Evolutionary conservation across 805 yeast genomes (phyloP).

Genomic region (Vanderwaltozyma tropicalis): DNA sequence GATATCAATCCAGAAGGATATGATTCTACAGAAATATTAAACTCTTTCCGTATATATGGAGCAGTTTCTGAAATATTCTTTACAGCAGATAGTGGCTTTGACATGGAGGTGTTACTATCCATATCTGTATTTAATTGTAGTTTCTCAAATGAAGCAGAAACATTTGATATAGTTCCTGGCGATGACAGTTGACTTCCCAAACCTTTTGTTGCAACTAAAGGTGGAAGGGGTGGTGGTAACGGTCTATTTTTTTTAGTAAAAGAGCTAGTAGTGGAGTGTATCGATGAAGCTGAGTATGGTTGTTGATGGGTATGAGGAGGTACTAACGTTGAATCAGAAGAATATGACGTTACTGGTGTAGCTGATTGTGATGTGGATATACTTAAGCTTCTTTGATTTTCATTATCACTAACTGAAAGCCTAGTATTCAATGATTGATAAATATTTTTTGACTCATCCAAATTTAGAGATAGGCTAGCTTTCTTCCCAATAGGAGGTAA

Average conservation of each 20-base stretch:
- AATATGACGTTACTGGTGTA: neutral
- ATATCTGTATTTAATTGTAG: constrained; percentile 4
- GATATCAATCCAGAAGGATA: constrained; percentile 18
- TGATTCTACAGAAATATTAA: constrained; percentile 15
- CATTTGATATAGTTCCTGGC: neutral
- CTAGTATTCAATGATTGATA: neutral
- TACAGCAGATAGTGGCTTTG: no score
- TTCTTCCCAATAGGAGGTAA: constrained; percentile 30
- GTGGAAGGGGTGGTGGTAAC: constrained; percentile 22
- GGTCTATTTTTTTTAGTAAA: constrained; percentile 24
- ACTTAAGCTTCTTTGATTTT: neutral
- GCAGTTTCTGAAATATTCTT: no score
- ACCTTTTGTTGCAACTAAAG: constrained; percentile 5
- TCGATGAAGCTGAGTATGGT: constrained; percentile 1
- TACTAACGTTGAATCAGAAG: constrained; percentile 3
- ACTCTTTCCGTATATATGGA: constrained; percentile 9
- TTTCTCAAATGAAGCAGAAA: constrained; percentile 6
- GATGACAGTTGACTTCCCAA: neutral
- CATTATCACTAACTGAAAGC: neutral
- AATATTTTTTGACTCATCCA: no score
- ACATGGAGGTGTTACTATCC: neutral
- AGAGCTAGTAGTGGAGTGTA: constrained; percentile 17
- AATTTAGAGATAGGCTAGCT: no score
- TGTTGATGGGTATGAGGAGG: neutral
- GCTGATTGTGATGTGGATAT: neutral